Base-by-base conservation (phyloP, 495 filamentous ascomycete genomes). In the Penicillium pulvis region DNA sequence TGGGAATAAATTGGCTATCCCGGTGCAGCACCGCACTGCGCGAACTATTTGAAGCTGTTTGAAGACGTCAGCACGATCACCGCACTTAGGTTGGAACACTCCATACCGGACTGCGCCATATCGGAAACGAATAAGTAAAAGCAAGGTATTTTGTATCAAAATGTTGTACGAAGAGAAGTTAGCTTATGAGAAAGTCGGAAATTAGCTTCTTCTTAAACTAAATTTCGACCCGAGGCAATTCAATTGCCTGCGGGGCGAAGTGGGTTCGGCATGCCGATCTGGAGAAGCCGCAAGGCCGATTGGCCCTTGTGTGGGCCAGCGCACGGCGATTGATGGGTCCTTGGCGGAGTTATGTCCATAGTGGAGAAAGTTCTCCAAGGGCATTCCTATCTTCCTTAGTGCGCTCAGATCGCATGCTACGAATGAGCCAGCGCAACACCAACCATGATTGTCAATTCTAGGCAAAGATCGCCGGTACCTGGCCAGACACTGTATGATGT, bases 11-110 rank as follows among this genome's bases (percentile, higher is more conserved):
- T 26, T 60, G 67, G 7, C 75, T 78, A 50, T 75, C 63, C 9
- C 79, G 69, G 58, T 81, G 79, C 36, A 81, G 71, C 23, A 79
- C 59, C 11, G 74, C 76, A 57, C 74, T 78, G 6, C 62, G 31
- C 41, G 56, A 51, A 10, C 12, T n/a, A 41, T 7, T 19, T 6
- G 51, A 44, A 28, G 44, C 23, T 19, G 53, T 53, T 67, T 33
- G 11, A 48, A 3, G 26, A 51, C 51, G 39, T 59, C 16, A 63
- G 53, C 30, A 43, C 19, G 20, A 57, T 39, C 35, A 6, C 17
- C 26, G 23, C 4, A 24, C 48, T n/a, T 28, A 11, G n/a, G 16
- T 41, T 44, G 46, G 9, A 6, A 19, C 23, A n/a, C 10, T n/a
- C 48, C 49, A 35, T 53, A 61, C 58, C 41, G 9, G 48, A 33